Evolutionary conservation across 2,329 filamentous ascomycete species (phyloP).

Genomic region (Rachicladosporium sp.): DNA sequence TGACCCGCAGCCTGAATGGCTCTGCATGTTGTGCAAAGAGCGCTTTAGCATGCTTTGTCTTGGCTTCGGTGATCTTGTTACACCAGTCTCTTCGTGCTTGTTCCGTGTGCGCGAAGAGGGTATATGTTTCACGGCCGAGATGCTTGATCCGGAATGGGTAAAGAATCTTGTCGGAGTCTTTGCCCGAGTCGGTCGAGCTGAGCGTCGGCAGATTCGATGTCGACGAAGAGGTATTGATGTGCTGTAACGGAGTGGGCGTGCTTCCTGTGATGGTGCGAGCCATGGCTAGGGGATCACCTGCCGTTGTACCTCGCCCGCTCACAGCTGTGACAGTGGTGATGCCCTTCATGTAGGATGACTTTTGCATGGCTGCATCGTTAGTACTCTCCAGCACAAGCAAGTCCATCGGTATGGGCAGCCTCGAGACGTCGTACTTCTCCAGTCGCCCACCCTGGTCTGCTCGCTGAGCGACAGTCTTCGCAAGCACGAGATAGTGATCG

Average conservation of each 20-base stretch:
- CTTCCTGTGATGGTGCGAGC: conserved; percentile 18
- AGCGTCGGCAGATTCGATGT: conserved; percentile 33
- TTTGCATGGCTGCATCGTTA: conserved; percentile 81
- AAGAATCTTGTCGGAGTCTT: conserved; percentile 65
- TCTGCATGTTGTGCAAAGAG: conserved; percentile 88
- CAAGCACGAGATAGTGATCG: conserved; percentile 89
- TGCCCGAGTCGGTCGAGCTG: conserved; percentile 41
- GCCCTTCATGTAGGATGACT: conserved; percentile 57
- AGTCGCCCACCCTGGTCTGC: conserved; percentile 65
- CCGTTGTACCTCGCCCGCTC: conserved; percentile 22
- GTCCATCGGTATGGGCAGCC: conserved; percentile 93
- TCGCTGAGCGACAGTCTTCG: conserved; percentile 57
- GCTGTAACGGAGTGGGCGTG: conserved; percentile 24
- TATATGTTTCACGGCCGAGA: conserved; percentile 85
- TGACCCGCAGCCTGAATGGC: conserved; percentile 80
- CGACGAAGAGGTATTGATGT: conserved; percentile 50
- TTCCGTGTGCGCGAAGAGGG: conserved; percentile 68
- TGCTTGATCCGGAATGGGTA: conserved; percentile 96
- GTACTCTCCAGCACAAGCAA: conserved; percentile 83
- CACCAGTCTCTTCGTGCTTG: conserved; percentile 79
- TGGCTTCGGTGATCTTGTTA: conserved; percentile 84
- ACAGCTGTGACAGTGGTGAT: conserved; percentile 55
- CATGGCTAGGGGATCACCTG: conserved; percentile 33
- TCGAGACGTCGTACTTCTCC: conserved; percentile 80
- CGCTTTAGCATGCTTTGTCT: conserved; percentile 82